Conservation (phyloP, 257 asterid genomes). For the Euphrasia confusa region DNA sequence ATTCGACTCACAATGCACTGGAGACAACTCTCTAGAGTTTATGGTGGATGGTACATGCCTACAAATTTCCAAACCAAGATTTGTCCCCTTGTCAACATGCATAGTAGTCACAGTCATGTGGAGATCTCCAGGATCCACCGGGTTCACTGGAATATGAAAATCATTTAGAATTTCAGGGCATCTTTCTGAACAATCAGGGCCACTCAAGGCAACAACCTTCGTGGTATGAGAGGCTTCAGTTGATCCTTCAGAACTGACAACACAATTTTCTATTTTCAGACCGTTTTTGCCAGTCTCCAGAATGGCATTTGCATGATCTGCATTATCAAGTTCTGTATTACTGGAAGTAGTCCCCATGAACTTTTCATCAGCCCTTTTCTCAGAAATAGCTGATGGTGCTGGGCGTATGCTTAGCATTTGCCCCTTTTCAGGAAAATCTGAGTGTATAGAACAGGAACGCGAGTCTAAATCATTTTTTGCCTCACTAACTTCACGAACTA, state of each 20-base stretch:
- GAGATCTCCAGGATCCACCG: constrained; percentile 31
- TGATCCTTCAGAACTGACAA: constrained; percentile 74
- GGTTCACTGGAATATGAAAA: constrained; percentile 33
- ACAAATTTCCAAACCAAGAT: constrained; percentile 27
- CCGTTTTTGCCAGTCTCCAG: constrained; percentile 36
- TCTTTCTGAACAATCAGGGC: constrained; percentile 27
- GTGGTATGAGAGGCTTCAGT: constrained; percentile 57
- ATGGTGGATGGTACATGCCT: constrained; percentile 21
- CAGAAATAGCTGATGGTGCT: constrained; percentile 30
- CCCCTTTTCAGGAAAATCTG: constrained; percentile 30
- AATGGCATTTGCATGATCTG: constrained; percentile 26
- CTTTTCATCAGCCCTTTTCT: constrained; percentile 31
- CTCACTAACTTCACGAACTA: constrained; percentile 43
- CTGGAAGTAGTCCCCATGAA: constrained; percentile 28
- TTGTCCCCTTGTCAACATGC: constrained; percentile 31
- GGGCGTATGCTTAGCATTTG: constrained; percentile 27
- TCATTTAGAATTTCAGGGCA: constrained; percentile 35
- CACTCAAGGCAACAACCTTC: constrained; percentile 30
- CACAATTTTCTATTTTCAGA: constrained; percentile 39
- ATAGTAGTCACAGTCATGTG: constrained; percentile 20
- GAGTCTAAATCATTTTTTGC: constrained; percentile 36
- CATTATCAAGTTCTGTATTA: constrained; percentile 38
- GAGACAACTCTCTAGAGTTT: constrained; percentile 21
- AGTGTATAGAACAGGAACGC: constrained; percentile 31
- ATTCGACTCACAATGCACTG: constrained; percentile 29